A percentile compares a stretch with the other conserved stretches of the same genome.
These are phyloP conservation scores for Sungouiozyma intestinalis DNA, from an alignment of 805 yeast species.

Conservation along the genomic window DNA sequence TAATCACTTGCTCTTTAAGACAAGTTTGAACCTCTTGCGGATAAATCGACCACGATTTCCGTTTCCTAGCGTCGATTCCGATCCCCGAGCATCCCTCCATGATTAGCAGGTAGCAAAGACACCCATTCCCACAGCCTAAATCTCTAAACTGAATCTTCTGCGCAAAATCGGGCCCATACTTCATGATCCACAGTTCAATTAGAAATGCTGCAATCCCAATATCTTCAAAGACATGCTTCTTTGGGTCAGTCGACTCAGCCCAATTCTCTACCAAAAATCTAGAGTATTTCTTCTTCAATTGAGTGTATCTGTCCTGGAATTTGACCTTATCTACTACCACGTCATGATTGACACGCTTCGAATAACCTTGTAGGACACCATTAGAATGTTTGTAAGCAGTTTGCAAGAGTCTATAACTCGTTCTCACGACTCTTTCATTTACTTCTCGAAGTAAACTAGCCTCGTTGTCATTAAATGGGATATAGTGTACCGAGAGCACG, in stretches of 20 bases:
- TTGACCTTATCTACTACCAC: constrained; percentile 68
- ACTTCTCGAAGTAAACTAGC: constrained; percentile 24
- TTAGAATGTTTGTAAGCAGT: constrained; percentile 76
- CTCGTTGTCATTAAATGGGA: constrained; percentile 40
- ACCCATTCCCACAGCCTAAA: constrained; percentile 92
- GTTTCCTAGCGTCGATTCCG: constrained; percentile 82
- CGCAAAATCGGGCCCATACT: constrained; percentile 31
- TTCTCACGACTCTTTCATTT: constrained; percentile 60
- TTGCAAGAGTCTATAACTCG: constrained; percentile 66
- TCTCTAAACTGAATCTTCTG: constrained; percentile 58
- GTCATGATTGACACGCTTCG: constrained; percentile 83
- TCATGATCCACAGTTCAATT: constrained; percentile 70
- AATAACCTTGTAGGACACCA: constrained; percentile 78
- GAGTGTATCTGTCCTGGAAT: constrained; percentile 74
- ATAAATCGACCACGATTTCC: constrained; percentile 79
- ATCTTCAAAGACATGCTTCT: constrained; percentile 93
- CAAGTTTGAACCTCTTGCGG: constrained; percentile 51
- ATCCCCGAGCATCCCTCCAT: constrained; percentile 73
- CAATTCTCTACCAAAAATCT: constrained; percentile 64
- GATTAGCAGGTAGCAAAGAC: constrained; percentile 61
- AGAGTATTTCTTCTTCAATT: constrained; percentile 74
- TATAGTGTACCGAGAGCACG: constrained; percentile 60
- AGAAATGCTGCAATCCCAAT: constrained; percentile 90
- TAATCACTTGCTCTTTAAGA: constrained; percentile 65
- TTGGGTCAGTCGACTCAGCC: constrained; percentile 92